Conservation (phyloP, 2,329 filamentous ascomycete genomes). For the Aureobasidium namibiae region DNA sequence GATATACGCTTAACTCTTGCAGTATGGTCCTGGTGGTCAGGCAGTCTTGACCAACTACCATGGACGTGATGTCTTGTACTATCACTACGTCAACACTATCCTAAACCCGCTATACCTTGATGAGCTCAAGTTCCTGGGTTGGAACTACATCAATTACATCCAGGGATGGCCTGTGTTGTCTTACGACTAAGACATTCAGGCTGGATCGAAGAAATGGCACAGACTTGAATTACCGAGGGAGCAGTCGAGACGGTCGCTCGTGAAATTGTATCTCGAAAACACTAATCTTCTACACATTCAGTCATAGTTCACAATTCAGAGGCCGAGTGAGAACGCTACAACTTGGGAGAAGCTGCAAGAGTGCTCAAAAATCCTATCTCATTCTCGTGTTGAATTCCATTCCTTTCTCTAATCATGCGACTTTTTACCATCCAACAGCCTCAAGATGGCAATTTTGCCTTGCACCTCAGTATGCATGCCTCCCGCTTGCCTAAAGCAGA, state of each 20-base stretch:
- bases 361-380: too few species aligned
- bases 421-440: neutral
- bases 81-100: constrained; percentile 11
- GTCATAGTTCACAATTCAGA: too few species aligned
- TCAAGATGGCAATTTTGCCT: constrained; percentile 21
- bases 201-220: too few species aligned
- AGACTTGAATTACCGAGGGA: too few species aligned
- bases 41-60: constrained; percentile 46
- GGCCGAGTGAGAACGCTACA: too few species aligned
- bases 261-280: too few species aligned
- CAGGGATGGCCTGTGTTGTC: constrained; percentile 8
- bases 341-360: too few species aligned
- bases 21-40: constrained; percentile 59
- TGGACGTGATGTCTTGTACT: constrained; percentile 42
- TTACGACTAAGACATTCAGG: neutral
- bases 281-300: too few species aligned
- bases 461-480: constrained; percentile 26
- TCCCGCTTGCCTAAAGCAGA: constrained; percentile 29
- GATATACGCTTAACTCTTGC: neutral
- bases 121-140: constrained; percentile 11
- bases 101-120: constrained; percentile 8
- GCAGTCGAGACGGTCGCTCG: too few species aligned
- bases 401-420: too few species aligned
- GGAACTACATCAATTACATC: constrained; percentile 13
- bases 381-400: too few species aligned